phyloP scores from a whole-genome alignment of 1,284 basidiomycete species.

The Microbotryum violaceum region DNA sequence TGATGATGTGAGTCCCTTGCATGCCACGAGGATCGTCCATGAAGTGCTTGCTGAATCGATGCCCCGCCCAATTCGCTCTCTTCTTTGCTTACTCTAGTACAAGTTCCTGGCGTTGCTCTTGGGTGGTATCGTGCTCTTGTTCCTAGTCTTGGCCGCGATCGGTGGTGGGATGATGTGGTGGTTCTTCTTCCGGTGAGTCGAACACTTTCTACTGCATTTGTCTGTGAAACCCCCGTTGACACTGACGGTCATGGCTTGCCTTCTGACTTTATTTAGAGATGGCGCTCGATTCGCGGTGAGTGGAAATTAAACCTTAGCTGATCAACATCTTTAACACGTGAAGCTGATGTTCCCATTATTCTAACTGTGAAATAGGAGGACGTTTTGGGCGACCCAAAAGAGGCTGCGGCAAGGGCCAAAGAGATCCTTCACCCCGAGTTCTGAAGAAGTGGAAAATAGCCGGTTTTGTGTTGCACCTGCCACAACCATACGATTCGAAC shows the following conservation, averaged over 20 bases:
- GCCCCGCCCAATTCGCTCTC: background rate
- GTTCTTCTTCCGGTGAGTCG: constrained; percentile 11
- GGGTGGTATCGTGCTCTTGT: constrained; percentile 13
- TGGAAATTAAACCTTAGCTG: background rate
- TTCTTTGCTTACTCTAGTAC: constrained; percentile 5
- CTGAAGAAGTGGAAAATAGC: too few species aligned
- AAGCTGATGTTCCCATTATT: too few species aligned
- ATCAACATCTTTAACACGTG: too few species aligned
- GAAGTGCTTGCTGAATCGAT: too few species aligned
- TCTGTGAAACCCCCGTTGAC: background rate
- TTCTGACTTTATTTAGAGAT: background rate
- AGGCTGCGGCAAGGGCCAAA: too few species aligned
- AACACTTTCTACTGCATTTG: background rate
- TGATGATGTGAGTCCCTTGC: constrained; percentile 19
- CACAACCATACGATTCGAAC: too few species aligned
- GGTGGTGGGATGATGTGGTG: constrained; percentile 7
- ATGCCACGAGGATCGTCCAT: background rate
- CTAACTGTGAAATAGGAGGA: too few species aligned
- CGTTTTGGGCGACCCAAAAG: too few species aligned
- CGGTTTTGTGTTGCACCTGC: too few species aligned
- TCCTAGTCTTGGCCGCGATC: constrained; percentile 11
- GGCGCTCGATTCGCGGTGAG: constrained; percentile 8
- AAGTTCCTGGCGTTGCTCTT: constrained; percentile 19
- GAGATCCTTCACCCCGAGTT: too few species aligned
- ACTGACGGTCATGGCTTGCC: background rate